These are phyloP conservation scores for Pseudocercospora fijiensis DNA, from an alignment of 2,329 filamentous ascomycete genomes.

Conservation along the genomic window DNA sequence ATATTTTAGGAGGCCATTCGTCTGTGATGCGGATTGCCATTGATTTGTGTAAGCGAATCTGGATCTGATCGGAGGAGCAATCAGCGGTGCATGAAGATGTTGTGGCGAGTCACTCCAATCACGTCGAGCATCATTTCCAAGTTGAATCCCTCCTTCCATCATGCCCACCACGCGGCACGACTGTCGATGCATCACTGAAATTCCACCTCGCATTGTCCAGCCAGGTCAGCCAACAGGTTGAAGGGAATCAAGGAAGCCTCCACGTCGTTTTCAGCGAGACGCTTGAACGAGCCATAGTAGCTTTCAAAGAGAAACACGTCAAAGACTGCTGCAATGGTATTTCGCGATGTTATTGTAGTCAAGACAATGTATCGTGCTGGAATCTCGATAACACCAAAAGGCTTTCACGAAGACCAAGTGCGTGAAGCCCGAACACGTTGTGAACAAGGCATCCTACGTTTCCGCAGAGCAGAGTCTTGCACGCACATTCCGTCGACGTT, in stretches of 20 bases:
- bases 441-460: too few relatives aligned
- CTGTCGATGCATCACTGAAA: neutral
- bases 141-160: neutral
- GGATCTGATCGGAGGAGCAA: neutral
- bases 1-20: neutral
- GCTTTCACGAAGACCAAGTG: too few relatives aligned
- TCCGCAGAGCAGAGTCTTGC: neutral
- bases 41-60: neutral
- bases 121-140: neutral
- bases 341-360: too few relatives aligned
- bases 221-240: neutral
- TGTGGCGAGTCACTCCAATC: neutral
- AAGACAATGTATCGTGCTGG: too few relatives aligned
- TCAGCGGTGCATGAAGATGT: neutral
- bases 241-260: neutral
- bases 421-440: too few relatives aligned
- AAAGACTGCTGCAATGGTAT: neutral
- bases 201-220: neutral
- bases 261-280: neutral
- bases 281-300: neutral
- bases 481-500: neutral
- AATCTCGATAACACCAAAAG: too few relatives aligned
- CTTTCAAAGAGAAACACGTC: neutral
- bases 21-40: neutral
- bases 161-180: too few relatives aligned